These are phyloP conservation scores for Herpetospermum pedunculosum DNA, from an alignment of 306 rosid genomes.

Conservation along the genomic window DNA sequence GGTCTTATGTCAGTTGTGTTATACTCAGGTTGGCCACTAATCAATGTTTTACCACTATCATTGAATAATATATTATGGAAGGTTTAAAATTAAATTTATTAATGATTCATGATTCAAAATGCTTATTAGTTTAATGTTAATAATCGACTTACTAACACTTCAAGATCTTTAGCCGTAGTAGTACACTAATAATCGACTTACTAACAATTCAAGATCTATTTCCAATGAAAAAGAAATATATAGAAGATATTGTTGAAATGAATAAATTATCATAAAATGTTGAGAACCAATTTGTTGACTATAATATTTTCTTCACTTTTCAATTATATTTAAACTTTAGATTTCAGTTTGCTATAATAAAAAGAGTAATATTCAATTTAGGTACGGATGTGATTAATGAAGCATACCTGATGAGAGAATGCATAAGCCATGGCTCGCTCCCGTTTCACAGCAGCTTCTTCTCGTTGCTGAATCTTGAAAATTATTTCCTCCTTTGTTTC, in stretches of 20 bases:
- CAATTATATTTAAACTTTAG: neutral
- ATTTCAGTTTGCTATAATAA: neutral
- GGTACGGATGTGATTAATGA: neutral
- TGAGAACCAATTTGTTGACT: neutral
- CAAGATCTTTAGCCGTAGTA: no score
- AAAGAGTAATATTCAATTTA: neutral
- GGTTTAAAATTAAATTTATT: neutral
- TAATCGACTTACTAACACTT: neutral
- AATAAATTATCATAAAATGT: neutral
- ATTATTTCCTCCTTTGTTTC: constrained; percentile 80
- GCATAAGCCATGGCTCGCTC: constrained; percentile 87
- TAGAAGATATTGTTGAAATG: neutral
- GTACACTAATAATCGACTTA: neutral
- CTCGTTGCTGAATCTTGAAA: constrained; percentile 52
- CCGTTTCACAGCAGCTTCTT: constrained; percentile 58
- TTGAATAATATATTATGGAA: neutral
- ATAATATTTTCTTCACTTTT: neutral
- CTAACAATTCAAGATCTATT: neutral
- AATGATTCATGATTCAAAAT: neutral
- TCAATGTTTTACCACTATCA: neutral
- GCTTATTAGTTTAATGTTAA: neutral
- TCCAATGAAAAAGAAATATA: neutral
- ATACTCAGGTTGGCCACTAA: no score
- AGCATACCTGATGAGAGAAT: constrained; percentile 63
- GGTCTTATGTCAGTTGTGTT: no score